phyloP scores from a whole-genome alignment of 78 protist species.

The Acrasis kona region DNA sequence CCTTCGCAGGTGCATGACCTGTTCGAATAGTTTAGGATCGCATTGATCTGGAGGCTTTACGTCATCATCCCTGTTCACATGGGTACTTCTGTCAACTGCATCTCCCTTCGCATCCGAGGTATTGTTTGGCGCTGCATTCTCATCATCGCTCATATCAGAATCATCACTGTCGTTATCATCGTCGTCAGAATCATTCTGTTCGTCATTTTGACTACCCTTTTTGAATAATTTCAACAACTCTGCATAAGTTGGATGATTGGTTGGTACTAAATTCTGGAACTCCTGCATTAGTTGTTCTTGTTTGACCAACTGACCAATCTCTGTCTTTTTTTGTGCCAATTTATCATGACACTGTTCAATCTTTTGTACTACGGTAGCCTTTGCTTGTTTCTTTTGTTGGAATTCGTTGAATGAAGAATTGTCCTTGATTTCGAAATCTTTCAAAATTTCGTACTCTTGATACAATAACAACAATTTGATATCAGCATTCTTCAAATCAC shows the following conservation, averaged over 20 bases:
- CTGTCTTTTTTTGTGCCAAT: not conserved
- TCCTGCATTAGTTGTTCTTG: not conserved
- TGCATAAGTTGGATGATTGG: too few relatives aligned
- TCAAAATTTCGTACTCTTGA: conserved; percentile 48
- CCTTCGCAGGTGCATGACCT: conserved; percentile 33
- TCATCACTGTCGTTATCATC: conserved; percentile 13
- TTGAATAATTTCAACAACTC: too few relatives aligned
- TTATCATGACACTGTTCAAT: conserved; percentile 18
- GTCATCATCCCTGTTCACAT: conserved; percentile 37
- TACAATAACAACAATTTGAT: conserved; percentile 30
- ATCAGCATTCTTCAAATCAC: conserved; percentile 44
- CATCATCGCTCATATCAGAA: conserved; percentile 18
- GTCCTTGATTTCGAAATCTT: conserved; percentile 49
- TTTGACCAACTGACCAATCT: not conserved
- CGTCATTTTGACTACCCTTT: too few relatives aligned
- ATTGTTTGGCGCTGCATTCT: too few relatives aligned
- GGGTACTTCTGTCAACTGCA: too few relatives aligned
- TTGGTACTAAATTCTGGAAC: conserved; percentile 9
- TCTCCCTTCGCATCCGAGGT: too few relatives aligned
- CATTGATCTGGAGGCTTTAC: conserved; percentile 36
- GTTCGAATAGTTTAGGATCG: conserved; percentile 7
- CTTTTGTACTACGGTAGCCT: conserved; percentile 10
- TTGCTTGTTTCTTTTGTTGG: conserved; percentile 12
- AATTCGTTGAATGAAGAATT: conserved; percentile 2
- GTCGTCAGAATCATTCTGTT: conserved; percentile 11